phyloP scores from a whole-genome alignment of 495 filamentous ascomycete genomes.

The Beverwykella pulmonaria region DNA sequence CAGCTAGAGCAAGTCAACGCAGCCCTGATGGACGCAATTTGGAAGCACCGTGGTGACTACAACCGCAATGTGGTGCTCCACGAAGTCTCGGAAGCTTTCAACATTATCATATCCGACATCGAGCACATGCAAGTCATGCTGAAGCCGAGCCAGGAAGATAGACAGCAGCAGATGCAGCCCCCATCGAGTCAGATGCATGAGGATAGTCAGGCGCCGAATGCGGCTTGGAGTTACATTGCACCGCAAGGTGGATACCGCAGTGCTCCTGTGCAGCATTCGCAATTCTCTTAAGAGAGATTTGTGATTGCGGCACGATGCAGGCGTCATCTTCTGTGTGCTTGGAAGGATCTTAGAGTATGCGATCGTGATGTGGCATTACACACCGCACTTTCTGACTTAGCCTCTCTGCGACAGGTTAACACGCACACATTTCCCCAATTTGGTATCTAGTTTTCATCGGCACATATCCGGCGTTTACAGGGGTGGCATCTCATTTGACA shows the following conservation, averaged over 20 bases:
- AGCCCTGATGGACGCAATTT: constrained; percentile 86
- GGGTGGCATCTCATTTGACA: too few relatives aligned
- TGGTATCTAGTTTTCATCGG: too few relatives aligned
- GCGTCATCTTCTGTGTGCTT: too few relatives aligned
- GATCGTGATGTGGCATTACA: too few relatives aligned
- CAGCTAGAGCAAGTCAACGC: constrained; percentile 93
- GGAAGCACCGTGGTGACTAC: constrained; percentile 75
- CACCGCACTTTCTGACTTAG: too few relatives aligned
- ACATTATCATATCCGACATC: constrained; percentile 81
- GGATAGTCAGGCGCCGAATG: background rate
- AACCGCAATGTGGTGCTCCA: constrained; percentile 73
- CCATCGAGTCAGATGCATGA: constrained; percentile 6
- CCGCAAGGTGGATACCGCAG: background rate
- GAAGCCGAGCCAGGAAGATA: constrained; percentile 26
- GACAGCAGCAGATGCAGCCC: background rate
- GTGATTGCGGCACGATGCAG: too few relatives aligned
- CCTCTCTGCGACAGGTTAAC: too few relatives aligned
- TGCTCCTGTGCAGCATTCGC: background rate
- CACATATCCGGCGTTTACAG: too few relatives aligned
- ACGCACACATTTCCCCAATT: too few relatives aligned
- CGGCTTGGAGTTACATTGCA: background rate
- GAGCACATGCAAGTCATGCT: constrained; percentile 63
- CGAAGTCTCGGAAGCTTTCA: constrained; percentile 67
- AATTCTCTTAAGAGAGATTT: background rate
- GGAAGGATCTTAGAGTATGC: too few relatives aligned